Evolutionary conservation across 2,329 filamentous ascomycete species (phyloP).

Genomic region (Colletotrichum zoysiae): DNA sequence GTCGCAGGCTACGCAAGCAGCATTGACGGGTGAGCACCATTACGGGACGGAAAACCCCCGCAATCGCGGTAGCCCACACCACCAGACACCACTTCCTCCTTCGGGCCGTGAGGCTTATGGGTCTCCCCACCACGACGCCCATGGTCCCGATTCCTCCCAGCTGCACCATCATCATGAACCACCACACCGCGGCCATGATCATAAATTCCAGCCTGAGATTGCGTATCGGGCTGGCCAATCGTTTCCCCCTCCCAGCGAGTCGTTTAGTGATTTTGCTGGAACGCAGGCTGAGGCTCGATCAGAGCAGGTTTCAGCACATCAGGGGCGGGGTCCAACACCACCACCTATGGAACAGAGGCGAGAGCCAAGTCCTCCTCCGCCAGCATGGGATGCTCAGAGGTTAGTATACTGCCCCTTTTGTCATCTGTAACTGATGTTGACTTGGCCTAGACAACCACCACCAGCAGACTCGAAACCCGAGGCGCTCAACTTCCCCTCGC

Average conservation of each 20-base stretch:
- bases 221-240: conserved; percentile 44
- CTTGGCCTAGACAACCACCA: conserved; percentile 69
- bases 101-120: conserved; percentile 33
- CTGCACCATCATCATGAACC: conserved; percentile 30
- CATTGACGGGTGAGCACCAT: conserved; percentile 51
- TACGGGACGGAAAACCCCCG: conserved; percentile 45
- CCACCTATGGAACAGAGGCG: conserved; percentile 52
- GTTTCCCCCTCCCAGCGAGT: conserved; percentile 48
- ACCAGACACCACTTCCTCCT: conserved; percentile 44
- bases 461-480: conserved; percentile 81
- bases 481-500: conserved; percentile 83
- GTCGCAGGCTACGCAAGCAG: conserved; percentile 41
- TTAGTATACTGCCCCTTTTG: conserved; percentile 47
- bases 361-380: conserved; percentile 51
- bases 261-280: conserved; percentile 56
- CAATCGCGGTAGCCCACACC: conserved; percentile 43
- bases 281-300: conserved; percentile 62
- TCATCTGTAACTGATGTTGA: conserved; percentile 20
- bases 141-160: conserved; percentile 35
- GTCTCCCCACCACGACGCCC: conserved; percentile 41
- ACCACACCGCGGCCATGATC: conserved; percentile 38
- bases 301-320: conserved; percentile 52
- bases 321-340: conserved; percentile 43
- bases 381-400: conserved; percentile 68
- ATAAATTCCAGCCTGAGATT: conserved; percentile 43